Base-by-base conservation (phyloP, 2,329 filamentous ascomycete genomes). In the Sporothrix variecibatus region DNA sequence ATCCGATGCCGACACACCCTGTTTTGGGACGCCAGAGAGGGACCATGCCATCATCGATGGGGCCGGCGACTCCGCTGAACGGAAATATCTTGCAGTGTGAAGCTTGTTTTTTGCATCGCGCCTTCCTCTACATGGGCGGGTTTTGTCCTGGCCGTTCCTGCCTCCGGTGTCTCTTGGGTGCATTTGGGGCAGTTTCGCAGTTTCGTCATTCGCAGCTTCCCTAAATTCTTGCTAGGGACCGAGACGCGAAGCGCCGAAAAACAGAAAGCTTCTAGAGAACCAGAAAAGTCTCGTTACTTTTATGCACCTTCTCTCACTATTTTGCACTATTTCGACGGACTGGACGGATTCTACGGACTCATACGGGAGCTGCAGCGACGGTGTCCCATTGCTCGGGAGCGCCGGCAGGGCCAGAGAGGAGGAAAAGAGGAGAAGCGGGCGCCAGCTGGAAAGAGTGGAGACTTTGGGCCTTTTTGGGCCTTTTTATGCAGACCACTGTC, bases 201-300 rank as follows among this genome's bases (percentile, higher is more conserved):
- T 68, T 68, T 68, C 23, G 38, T 26, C 43, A 68, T 46, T 68
- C 43, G 38, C 64, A 68, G 40, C 40, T 26, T 31, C 38, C 64
- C 56, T 9, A 9, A 23, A 62, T 38, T 38, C 7, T 31, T 11
- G 43, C 4, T 23, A 3, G 58, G 58, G 6, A 38, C 31, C 31
- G 58, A 62, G 58, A 51, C 67, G 67, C 67, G 67, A 70, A 43
- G 31, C 67, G 67, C 67, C 67, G 67, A 68, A 68, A 68, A 67
- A 12, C 2, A 26, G 8, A 58, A 58, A 62, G 15, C 17, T 26
- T 56, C n/a, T n/a, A 56, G 51, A 2, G n/a, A 56, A 26, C 49
- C 6, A 53, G 40, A 12, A 15, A 43, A 43, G 43, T 49, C 43
- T 49, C 43, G 43, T 49, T 49, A 20, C 43, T 20, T 17, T 49